Conservation (phyloP, 495 filamentous ascomycete species). For the Hypoxylon perforatum region DNA sequence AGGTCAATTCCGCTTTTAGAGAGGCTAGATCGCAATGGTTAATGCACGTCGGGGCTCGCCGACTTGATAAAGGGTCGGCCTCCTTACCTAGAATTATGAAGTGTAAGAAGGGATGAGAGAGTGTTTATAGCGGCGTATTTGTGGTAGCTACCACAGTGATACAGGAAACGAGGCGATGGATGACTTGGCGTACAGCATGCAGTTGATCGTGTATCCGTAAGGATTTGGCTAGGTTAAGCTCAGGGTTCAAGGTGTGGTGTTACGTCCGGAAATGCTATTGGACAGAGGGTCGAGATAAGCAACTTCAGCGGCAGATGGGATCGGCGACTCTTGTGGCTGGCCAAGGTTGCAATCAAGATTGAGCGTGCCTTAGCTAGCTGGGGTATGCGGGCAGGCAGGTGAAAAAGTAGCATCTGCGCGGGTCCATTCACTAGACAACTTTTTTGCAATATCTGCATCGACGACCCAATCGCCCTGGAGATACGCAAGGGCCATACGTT, state of each 20-base stretch:
- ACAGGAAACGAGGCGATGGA: conserved; percentile 25
- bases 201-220: conserved; percentile 15
- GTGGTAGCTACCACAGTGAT: conserved; percentile 15
- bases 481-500: too few species aligned
- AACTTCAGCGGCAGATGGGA: conserved; percentile 14
- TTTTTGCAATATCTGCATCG: too few species aligned
- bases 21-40: conserved; percentile 3
- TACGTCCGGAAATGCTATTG: conserved; percentile 20
- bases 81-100: background rate
- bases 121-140: conserved; percentile 27
- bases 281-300: conserved; percentile 24
- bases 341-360: conserved; percentile 12
- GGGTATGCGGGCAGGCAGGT: too few species aligned
- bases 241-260: conserved; percentile 1
- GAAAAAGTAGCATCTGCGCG: too few species aligned
- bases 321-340: conserved; percentile 19
- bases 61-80: conserved; percentile 4
- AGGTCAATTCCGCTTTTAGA: conserved; percentile 30
- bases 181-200: conserved; percentile 3
- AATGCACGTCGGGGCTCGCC: conserved; percentile 33
- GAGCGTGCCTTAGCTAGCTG: background rate
- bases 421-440: too few species aligned
- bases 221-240: conserved; percentile 7
- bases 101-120: conserved; percentile 10
- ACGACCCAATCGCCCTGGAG: too few species aligned